These are phyloP conservation scores for Sporothrix variecibatus DNA, from an alignment of 2,329 filamentous ascomycete species.

Conservation along the genomic window DNA sequence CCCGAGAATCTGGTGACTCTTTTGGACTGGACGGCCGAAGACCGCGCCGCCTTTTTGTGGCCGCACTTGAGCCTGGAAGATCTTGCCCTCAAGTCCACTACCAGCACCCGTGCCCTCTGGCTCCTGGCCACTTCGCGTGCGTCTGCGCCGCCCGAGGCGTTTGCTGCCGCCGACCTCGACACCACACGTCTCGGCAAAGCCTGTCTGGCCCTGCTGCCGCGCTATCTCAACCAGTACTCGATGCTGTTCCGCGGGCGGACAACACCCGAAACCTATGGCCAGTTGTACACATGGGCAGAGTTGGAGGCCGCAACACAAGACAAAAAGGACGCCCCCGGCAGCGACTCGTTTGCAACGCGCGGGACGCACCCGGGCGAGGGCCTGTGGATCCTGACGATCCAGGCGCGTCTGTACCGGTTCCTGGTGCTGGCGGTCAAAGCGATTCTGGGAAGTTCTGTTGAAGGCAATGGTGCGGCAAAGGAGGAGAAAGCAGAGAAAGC, in stretches of 20 bases:
- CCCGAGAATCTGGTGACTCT: slow-evolving; percentile 9
- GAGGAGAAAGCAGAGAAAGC: neutral
- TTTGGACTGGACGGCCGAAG: slow-evolving; percentile 24
- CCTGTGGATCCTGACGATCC: slow-evolving; percentile 30
- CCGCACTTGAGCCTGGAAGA: slow-evolving; percentile 29
- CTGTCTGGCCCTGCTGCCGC: slow-evolving; percentile 29
- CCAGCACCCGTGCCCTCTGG: slow-evolving; percentile 23
- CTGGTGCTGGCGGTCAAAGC: slow-evolving; percentile 18
- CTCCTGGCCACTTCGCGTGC: slow-evolving; percentile 24
- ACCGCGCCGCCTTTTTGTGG: slow-evolving; percentile 29
- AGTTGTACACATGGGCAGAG: slow-evolving; percentile 30
- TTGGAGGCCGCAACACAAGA: slow-evolving; percentile 9
- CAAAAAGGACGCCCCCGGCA: neutral
- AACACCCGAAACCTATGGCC: slow-evolving; percentile 40
- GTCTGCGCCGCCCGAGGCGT: slow-evolving; percentile 19
- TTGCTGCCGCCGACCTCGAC: slow-evolving; percentile 28
- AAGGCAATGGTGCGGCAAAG: neutral
- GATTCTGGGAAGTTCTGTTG: neutral
- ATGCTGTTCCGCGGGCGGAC: slow-evolving; percentile 41
- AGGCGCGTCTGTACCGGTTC: slow-evolving; percentile 28
- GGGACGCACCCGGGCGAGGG: slow-evolving; percentile 31
- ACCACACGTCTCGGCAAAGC: slow-evolving; percentile 27
- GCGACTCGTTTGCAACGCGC: slow-evolving; percentile 28
- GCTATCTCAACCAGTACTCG: slow-evolving; percentile 37
- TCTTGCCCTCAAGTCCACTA: neutral